Evolutionary conservation across 2,329 filamentous ascomycete genomes (phyloP), one percentile per base, ranked within the genome.

Genomic region (Penicillium brasilianum): DNA sequence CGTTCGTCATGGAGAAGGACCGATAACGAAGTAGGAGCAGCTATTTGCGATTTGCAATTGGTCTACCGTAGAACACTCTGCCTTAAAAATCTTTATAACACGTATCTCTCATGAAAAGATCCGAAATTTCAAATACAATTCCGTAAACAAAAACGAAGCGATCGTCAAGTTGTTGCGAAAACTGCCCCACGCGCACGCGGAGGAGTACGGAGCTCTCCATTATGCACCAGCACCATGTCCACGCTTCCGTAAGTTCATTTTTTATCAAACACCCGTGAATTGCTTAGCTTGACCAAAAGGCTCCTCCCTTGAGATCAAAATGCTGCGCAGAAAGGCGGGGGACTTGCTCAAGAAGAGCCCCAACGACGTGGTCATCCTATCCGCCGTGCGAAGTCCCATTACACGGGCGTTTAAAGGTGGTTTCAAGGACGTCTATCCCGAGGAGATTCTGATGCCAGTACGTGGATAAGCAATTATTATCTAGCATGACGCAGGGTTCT

Each of bases 331-430:
- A 58, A 57, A 57, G 14, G 60, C 62, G 10, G 55, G 52, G 43
- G 62, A 68, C 39, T 57, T 60, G 11, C 59, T 69, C 36, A 67
- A 60, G 39, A 92, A 97, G 83, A 93, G 95, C 77, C 86, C 92
- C 69, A 92, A 97, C 77, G 93, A 97, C 82, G 85, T 97, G 58
- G 93, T 97, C 77, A 95, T 97, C 74, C 97, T 94, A 10, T 87
- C 94, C 66, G 93, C 93, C 48, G 84, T 93, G 71, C 90, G 93
- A 61, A 97, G 93, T 53, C 92, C 93, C 1, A 85, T 97, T 61
- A 84, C 89, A 74, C 96, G 96, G 81, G 92, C 85, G 57, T 85
- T 85, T 78, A 97, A 96, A 84, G 93, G 93, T 67, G 92, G 92
- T 53, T 90, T 97, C 83, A 97, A 96, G 82, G 93, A 97, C 41